Evolutionary conservation across 495 filamentous ascomycete genomes (phyloP).

Genomic region (Aspergillus panamensis): DNA sequence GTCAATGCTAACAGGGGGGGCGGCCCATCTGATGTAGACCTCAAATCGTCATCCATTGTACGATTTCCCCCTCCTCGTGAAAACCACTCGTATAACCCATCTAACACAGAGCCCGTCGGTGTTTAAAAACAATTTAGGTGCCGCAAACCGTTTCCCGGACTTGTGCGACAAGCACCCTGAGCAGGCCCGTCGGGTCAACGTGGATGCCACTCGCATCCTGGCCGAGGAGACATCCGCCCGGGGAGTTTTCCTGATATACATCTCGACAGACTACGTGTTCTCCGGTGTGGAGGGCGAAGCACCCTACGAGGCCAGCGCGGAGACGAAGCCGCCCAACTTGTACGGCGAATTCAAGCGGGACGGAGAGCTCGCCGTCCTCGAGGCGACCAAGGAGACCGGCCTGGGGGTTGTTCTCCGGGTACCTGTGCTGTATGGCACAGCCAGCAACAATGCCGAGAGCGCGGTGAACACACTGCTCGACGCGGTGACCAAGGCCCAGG

Average conservation of each 20-base stretch:
- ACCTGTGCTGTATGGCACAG: slow-evolving; percentile 81
- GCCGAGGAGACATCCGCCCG: slow-evolving; percentile 61
- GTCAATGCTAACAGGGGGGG: slow-evolving; percentile 8
- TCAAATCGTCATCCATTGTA: slow-evolving; percentile 80
- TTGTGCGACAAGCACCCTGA: slow-evolving; percentile 75
- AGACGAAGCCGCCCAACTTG: slow-evolving; percentile 70
- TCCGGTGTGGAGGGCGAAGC: slow-evolving; percentile 77
- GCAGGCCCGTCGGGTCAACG: slow-evolving; percentile 70
- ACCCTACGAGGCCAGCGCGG: slow-evolving; percentile 67
- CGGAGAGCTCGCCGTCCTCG: slow-evolving; percentile 71
- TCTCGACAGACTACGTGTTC: slow-evolving; percentile 95
- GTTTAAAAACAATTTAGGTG: slow-evolving; percentile 48
- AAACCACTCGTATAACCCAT: not conserved
- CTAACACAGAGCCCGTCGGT: too few relatives aligned
- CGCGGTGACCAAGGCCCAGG: slow-evolving; percentile 63
- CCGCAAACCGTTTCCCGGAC: slow-evolving; percentile 89
- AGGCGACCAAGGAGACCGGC: slow-evolving; percentile 49
- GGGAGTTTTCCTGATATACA: slow-evolving; percentile 76
- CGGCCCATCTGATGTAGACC: slow-evolving; percentile 60
- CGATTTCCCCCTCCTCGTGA: slow-evolving; percentile 22
- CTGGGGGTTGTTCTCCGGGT: slow-evolving; percentile 73
- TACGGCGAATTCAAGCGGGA: slow-evolving; percentile 88
- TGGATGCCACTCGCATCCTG: slow-evolving; percentile 63
- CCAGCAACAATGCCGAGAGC: slow-evolving; percentile 60
- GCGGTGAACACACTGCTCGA: slow-evolving; percentile 81